Evolutionary conservation across 495 filamentous ascomycete species (phyloP), one percentile per base, ranked within the genome.

Genomic region (Podospora sp.): DNA sequence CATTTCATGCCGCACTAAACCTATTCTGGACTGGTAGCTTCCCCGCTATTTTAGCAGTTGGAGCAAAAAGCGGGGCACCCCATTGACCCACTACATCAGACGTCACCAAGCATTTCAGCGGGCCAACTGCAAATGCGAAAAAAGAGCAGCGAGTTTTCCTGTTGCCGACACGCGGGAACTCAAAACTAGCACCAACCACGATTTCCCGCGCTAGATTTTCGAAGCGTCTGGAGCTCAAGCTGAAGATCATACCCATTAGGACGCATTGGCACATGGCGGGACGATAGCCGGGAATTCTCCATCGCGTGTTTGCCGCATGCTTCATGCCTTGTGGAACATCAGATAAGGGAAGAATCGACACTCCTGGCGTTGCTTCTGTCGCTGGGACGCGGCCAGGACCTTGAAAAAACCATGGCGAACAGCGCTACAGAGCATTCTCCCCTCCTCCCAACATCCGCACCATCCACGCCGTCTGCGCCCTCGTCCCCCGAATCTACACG

Each of bases 401-500:
- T 46, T 4, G 40, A 22, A 29, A 33, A 3, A 59, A 63, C 57
- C 52, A 75, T 75, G 71, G 73, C 69, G 51, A 68, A 14, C 61
- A 65, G 20, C 0, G 69, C 63, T 2, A 63, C 65, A 25, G 76
- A 78, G 63, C 51, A 55, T 40, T 79, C 80, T 24, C 79, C 80
- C 50, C 76, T 84, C 49, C 68, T 83, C 8, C 68, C 70, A n/a
- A 18, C 66, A 5, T 11, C 75, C 22, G 40, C 58, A 9, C 40
- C 12, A 18, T 46, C 40, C 12, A 46, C 40, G 40, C 9, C 40
- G 40, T 14, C 40, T 18, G 40, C 40, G 40, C 53, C 68, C n/a
- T 55, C 73, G 0, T 74, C 77, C 4, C 74, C 77, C 62, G 81
- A 78, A 26, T 51, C 74, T 12, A 55, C 46, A n/a, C 76, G 79